Evolutionary conservation across 352 stramenopile genomes (phyloP).

Genomic region (Aphanomyces invadans): DNA sequence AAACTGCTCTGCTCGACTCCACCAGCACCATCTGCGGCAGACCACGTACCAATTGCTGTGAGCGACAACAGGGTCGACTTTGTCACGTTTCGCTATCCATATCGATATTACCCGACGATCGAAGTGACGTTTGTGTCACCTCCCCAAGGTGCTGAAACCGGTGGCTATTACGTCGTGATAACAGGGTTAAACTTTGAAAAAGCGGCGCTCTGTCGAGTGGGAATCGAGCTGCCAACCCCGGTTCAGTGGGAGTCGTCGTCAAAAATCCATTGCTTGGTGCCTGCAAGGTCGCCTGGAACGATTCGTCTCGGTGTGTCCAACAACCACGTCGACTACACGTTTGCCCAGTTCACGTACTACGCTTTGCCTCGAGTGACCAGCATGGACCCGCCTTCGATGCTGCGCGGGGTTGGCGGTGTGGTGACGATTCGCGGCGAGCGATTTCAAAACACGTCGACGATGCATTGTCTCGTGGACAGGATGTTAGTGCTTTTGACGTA

Average conservation of each 20-base stretch:
- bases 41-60: background rate
- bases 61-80: conserved; percentile 18
- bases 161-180: conserved; percentile 9
- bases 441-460: conserved; percentile 10
- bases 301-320: conserved; percentile 19
- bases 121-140: background rate
- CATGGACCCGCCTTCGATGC: background rate
- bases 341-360: conserved; percentile 10
- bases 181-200: conserved; percentile 5
- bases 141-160: conserved; percentile 20
- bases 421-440: conserved; percentile 14
- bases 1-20: background rate
- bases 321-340: conserved; percentile 25
- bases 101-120: conserved; percentile 21
- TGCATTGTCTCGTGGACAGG: background rate
- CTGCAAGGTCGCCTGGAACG: background rate
- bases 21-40: background rate
- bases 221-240: background rate
- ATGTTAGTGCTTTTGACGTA: background rate
- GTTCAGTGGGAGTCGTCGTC: conserved; percentile 8
- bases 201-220: conserved; percentile 7
- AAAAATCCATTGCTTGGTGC: conserved; percentile 10
- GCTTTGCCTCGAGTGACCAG: background rate
- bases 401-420: background rate
- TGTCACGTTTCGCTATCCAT: background rate